Conservation (phyloP, 495 filamentous ascomycete genomes). For the Talaromyces wortmannii region DNA sequence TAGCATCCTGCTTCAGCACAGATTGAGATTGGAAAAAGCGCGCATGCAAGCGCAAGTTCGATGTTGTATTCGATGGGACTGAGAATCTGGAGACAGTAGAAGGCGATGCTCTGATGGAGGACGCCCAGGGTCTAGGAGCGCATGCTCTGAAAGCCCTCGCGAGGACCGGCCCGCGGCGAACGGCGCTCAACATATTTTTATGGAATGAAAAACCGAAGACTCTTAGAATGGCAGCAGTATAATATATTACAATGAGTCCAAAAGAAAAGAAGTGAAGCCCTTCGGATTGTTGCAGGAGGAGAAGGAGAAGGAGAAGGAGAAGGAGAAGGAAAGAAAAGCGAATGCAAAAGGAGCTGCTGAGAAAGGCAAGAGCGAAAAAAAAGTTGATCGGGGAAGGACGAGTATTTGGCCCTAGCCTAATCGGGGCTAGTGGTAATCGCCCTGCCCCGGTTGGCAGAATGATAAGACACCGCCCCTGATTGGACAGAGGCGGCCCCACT, state of each 20-base stretch:
- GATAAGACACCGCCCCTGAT: not conserved
- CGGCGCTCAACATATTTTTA: constrained; percentile 28
- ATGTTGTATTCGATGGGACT: constrained; percentile 10
- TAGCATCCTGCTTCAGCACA: constrained; percentile 15
- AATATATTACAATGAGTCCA: too few relatives aligned
- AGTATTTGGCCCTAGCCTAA: not conserved
- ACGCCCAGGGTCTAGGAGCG: constrained; percentile 20
- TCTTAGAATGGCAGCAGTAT: not conserved
- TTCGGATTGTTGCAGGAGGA: not conserved
- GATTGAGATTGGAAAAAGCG: constrained; percentile 25
- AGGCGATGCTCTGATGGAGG: constrained; percentile 13
- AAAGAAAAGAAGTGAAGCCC: not conserved
- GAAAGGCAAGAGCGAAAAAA: constrained; percentile 2
- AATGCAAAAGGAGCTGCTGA: not conserved
- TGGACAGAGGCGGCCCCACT: not conserved
- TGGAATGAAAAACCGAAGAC: not conserved
- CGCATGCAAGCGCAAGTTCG: constrained; percentile 9
- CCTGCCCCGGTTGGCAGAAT: not conserved
- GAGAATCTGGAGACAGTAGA: constrained; percentile 20
- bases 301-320: not conserved
- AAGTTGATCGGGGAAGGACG: not conserved
- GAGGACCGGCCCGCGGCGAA: constrained; percentile 31
- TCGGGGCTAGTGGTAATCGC: not conserved
- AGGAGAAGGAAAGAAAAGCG: constrained; percentile 1
- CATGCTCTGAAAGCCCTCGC: constrained; percentile 29